Evolutionary conservation across 208 protist species (phyloP).

Genomic region (Crithidia sp.): DNA sequence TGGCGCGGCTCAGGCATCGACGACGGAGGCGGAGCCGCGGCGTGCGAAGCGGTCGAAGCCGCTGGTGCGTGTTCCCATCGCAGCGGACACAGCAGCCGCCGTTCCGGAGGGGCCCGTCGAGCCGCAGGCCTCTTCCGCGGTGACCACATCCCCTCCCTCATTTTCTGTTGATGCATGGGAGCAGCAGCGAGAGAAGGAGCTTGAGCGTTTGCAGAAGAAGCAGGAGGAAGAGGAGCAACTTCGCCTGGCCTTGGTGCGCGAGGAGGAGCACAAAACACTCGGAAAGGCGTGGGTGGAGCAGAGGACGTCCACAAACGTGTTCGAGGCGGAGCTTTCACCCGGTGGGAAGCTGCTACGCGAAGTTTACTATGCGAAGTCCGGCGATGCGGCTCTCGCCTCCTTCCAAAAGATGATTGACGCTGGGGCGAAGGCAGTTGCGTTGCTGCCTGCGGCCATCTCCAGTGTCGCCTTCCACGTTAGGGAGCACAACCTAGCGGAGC

Average conservation of each 20-base stretch:
- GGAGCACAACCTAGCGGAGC: constrained; percentile 9
- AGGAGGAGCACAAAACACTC: constrained; percentile 67
- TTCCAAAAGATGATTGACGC: constrained; percentile 38
- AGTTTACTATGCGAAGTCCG: constrained; percentile 30
- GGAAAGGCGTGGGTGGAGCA: constrained; percentile 69
- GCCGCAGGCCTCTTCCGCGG: not conserved
- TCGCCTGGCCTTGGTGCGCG: constrained; percentile 41
- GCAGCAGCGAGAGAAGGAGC: constrained; percentile 81
- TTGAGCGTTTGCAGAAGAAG: constrained; percentile 64
- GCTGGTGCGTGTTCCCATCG: constrained; percentile 33
- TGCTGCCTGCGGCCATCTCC: constrained; percentile 32
- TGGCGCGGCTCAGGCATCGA: not conserved
- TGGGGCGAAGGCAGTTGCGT: constrained; percentile 11
- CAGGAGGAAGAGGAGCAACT: constrained; percentile 68
- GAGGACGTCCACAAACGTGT: constrained; percentile 3
- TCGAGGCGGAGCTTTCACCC: constrained; percentile 21
- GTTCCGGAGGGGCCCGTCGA: not conserved
- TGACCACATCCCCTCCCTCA: not conserved
- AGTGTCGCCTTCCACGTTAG: constrained; percentile 28
- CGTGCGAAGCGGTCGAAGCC: constrained; percentile 15
- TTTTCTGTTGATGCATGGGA: constrained; percentile 87
- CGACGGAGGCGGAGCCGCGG: not conserved
- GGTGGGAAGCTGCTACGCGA: constrained; percentile 31
- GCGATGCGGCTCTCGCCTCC: constrained; percentile 6
- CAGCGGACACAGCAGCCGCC: constrained; percentile 23